These are phyloP conservation scores for Zea luxurians DNA, from an alignment of 176 grass and related monocot species.

Conservation along the genomic window DNA sequence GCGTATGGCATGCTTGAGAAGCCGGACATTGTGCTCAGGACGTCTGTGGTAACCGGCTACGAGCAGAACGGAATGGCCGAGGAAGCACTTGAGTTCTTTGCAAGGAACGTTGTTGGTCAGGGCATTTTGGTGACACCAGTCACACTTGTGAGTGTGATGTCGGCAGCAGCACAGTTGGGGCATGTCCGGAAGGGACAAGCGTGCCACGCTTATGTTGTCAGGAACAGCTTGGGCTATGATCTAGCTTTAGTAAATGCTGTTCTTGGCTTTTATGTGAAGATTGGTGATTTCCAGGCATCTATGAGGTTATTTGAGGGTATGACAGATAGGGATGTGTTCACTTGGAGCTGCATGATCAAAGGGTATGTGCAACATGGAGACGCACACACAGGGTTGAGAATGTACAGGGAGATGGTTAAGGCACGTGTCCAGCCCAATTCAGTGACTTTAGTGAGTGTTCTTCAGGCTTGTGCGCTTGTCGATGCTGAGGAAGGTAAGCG, in stretches of 20 bases:
- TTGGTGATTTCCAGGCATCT: constrained; percentile 26
- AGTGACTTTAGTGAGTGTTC: constrained; percentile 54
- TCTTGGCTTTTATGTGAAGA: constrained; percentile 56
- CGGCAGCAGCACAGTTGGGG: constrained; percentile 42
- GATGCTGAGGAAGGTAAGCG: constrained; percentile 55
- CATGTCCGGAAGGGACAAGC: constrained; percentile 46
- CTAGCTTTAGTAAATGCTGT: constrained; percentile 53
- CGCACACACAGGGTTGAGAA: constrained; percentile 27
- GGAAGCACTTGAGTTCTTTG: constrained; percentile 65
- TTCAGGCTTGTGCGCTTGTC: constrained; percentile 55
- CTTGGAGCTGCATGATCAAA: constrained; percentile 69
- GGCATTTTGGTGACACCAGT: constrained; percentile 41
- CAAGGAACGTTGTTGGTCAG: constrained; percentile 36
- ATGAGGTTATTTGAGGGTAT: constrained; percentile 47
- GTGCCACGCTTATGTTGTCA: constrained; percentile 56
- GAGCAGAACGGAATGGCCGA: constrained; percentile 53
- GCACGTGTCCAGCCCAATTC: constrained; percentile 45
- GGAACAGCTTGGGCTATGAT: constrained; percentile 42
- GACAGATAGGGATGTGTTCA: constrained; percentile 48
- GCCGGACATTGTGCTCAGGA: constrained; percentile 62
- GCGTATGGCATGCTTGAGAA: constrained; percentile 48
- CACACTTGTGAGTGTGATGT: constrained; percentile 66
- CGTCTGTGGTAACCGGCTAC: constrained; percentile 61
- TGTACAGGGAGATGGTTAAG: constrained; percentile 61
- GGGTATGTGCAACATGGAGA: constrained; percentile 52